Base-by-base conservation (phyloP, 2,329 filamentous ascomycete genomes). In the Nakataea oryzae region DNA sequence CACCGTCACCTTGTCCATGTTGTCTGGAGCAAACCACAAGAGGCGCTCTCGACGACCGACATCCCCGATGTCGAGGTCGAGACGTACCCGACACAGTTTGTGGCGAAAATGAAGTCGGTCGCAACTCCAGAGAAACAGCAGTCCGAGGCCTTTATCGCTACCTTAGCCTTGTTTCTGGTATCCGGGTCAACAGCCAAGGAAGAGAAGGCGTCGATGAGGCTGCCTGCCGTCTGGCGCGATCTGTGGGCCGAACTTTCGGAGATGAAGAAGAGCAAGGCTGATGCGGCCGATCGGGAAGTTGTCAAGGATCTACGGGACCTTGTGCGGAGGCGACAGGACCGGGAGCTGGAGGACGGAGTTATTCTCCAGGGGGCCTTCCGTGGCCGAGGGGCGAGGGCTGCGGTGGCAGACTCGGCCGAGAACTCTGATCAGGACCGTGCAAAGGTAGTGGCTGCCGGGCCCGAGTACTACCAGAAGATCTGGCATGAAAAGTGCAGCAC, bases 61-160 rank as follows among this genome's bases (percentile, higher is more conserved):
- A 72, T 74, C 3, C 65, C 75, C 1, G 75, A 79, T 2, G 70
- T 84, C 12, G 78, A 82, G 63, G 71, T 78, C 14, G 71, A 74
- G 28, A 72, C 77, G 13, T 76, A 78, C 17, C 76, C 82, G 6
- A 80, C 74, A 24, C 78, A 79, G 41, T 85, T 88, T 28, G 83
- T 78, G 13, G 86, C 95, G 67, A 88, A 86, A 55, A 96, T 97
- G 88, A 79, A 76, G 4, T 80, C 81, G 0, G 74, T 96, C 56
- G 89, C 91, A 13, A 88, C 91, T 0, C 85, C 91, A 0, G 88
- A 91, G 61, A 67, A 80, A 14, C 86, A 87, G 66, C 93, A 99
- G 71, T 96, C 95, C 7, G 93, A 97, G 73, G 87, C 88, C 1
- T 97, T 88, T 67, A 82, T 95, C 55, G 90, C 92, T 7, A 96